Evolutionary conservation across 2,329 filamentous ascomycete genomes (phyloP).

Genomic region (Ilyonectria mors-panacis): DNA sequence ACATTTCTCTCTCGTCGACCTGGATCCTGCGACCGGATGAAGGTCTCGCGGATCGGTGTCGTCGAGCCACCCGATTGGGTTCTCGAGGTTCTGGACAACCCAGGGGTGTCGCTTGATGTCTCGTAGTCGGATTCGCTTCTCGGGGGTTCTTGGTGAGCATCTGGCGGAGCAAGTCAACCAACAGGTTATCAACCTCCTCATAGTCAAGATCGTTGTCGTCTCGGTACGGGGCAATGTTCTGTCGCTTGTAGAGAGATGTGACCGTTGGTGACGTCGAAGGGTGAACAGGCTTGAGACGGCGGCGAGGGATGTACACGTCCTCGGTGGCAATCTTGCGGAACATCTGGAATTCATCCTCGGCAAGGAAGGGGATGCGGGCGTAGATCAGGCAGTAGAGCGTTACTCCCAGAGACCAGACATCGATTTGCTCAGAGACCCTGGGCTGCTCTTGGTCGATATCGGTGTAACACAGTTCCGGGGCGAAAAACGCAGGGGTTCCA

Average conservation of each 20-base stretch:
- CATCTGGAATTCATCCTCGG: slow-evolving; percentile 91
- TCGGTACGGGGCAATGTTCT: slow-evolving; percentile 78
- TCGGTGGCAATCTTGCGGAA: slow-evolving; percentile 93
- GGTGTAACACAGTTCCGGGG: slow-evolving; percentile 94
- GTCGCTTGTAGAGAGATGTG: slow-evolving; percentile 69
- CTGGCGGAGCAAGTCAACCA: slow-evolving; percentile 83
- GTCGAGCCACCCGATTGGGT: slow-evolving; percentile 88
- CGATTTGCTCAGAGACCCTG: slow-evolving; percentile 92
- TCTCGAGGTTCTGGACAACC: slow-evolving; percentile 84
- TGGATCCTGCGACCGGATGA: slow-evolving; percentile 89
- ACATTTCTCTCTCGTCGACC: slow-evolving; percentile 91
- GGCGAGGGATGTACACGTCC: slow-evolving; percentile 89
- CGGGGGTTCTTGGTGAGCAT: slow-evolving; percentile 93
- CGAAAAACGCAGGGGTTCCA: slow-evolving; percentile 97
- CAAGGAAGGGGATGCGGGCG: slow-evolving; percentile 92
- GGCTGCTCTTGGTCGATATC: slow-evolving; percentile 79
- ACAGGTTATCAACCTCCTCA: slow-evolving; percentile 85
- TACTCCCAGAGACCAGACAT: slow-evolving; percentile 97
- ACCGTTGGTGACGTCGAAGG: slow-evolving; percentile 70
- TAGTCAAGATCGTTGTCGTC: slow-evolving; percentile 85
- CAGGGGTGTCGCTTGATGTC: slow-evolving; percentile 96
- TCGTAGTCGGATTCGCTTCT: slow-evolving; percentile 87
- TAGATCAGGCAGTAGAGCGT: slow-evolving; percentile 97
- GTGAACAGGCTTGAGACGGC: slow-evolving; percentile 83
- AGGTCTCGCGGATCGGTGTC: slow-evolving; percentile 86